Base-by-base conservation (phyloP, 1,284 basidiomycete genomes). In the Tranzscheliella williamsii region DNA sequence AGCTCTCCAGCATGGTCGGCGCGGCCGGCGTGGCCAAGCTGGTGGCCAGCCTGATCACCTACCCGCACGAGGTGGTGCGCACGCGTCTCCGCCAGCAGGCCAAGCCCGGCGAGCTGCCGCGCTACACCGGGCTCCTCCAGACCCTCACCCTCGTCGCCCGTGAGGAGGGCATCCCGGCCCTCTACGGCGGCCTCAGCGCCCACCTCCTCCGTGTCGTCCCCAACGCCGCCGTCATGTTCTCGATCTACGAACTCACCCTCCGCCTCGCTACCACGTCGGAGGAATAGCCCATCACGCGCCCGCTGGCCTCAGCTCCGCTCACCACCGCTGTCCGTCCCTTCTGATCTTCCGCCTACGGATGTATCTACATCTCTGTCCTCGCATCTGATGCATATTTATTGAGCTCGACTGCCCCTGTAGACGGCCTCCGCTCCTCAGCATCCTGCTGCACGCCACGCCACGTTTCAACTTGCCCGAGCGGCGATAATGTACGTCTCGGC, bases 141-240 rank as follows among this genome's bases (percentile, higher is more conserved):
- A 96, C 94, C 0, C 80, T 98, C 42, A 84, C 84, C 24, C 83
- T 94, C 4, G 86, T 99, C 50, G 83, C 93, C 38, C 85, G 84
- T 13, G 95, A 99, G 78, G 94, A 99, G 78, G 94, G 94, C 18
- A 84, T 85, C 4, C 82, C 84, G 24, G 86, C 88, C 4, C 78
- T 98, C 31, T 98, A 99, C 72, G 89, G 91, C 24, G 95, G 95
- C 4, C 83, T 99, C 42, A 89, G 87, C 42, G 92, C 94, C 0
- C 95, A 98, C 79, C 82, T 99, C 49, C 87, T 98, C 83, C 86
- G 94, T 37, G 94, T 98, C 42, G 90, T 97, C 1, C 94, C 94
- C 15, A 98, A 98, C 68, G 94, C 94, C 0, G 89, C 88, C 1
- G 91, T 95, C 64, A 98, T 97, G 91, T 98, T 88, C 80, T 86